phyloP scores from a whole-genome alignment of 768 basidiomycete species.

The Pleurotus eryngii region DNA sequence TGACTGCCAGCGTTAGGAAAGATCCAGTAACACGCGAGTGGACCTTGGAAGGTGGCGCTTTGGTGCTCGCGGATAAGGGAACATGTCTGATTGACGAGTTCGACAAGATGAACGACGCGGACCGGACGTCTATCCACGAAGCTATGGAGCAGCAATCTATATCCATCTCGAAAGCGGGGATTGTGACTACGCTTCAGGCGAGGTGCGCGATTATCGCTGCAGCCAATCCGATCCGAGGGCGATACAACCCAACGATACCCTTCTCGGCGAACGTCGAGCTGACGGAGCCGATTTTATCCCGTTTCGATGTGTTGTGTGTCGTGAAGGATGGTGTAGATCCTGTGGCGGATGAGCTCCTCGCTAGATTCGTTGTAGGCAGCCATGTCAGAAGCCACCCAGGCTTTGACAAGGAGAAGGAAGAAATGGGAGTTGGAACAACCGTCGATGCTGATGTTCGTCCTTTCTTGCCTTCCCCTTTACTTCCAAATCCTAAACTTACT shows the following conservation, averaged over 20 bases:
- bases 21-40: conserved; percentile 97
- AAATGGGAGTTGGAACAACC: conserved; percentile 88
- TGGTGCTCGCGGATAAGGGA: conserved; percentile 98
- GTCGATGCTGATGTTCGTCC: conserved; percentile 84
- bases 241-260: conserved; percentile 97
- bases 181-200: conserved; percentile 96
- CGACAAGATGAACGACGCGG: conserved; percentile 99
- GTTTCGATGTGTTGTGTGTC: conserved; percentile 97
- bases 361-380: conserved; percentile 96
- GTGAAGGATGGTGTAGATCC: conserved; percentile 98
- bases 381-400: conserved; percentile 93
- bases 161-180: conserved; percentile 98
- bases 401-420: conserved; percentile 83
- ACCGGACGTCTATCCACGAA: conserved; percentile 97
- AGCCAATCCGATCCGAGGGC: conserved; percentile 94
- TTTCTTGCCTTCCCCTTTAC: not conserved
- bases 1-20: conserved; percentile 98
- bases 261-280: conserved; percentile 98
- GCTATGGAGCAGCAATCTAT: conserved; percentile 99
- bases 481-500: not conserved
- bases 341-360: conserved; percentile 93
- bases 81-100: conserved; percentile 98
- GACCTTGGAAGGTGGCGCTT: conserved; percentile 97
- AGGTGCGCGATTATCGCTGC: conserved; percentile 97
- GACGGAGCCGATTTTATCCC: conserved; percentile 96